phyloP scores from a whole-genome alignment of 176 grass and related monocot genomes.

The Chloris gayana region DNA sequence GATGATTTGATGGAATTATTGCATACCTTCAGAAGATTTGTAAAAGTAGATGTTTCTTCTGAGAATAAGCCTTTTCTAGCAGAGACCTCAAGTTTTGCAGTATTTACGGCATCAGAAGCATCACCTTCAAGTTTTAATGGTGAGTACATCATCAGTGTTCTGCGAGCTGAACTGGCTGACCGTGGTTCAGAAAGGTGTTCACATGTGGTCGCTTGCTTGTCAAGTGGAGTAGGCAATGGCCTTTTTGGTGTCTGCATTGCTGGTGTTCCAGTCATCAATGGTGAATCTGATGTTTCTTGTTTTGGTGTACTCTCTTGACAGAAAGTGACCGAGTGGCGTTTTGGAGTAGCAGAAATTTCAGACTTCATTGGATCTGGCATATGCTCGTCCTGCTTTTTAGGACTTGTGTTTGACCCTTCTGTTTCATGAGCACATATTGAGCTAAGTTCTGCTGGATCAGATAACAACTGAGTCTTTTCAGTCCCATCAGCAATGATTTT shows the following conservation, averaged over 20 bases:
- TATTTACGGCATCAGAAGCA: conserved; percentile 26
- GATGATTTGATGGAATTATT: conserved; percentile 10
- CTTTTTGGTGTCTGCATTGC: conserved; percentile 73
- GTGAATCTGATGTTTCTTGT: conserved; percentile 40
- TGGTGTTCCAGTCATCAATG: conserved; percentile 53
- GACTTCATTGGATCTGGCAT: conserved; percentile 17
- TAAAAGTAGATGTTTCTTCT: conserved; percentile 34
- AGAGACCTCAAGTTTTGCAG: conserved; percentile 33
- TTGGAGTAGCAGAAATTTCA: conserved; percentile 45
- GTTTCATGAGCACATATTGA: conserved; percentile 26
- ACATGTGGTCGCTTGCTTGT: conserved; percentile 47
- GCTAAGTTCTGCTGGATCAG: conserved; percentile 32
- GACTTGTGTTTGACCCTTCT: conserved; percentile 23
- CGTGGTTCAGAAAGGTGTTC: conserved; percentile 58
- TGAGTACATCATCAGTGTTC: conserved; percentile 69
- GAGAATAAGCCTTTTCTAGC: conserved; percentile 43
- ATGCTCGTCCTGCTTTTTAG: conserved; percentile 31
- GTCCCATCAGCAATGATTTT: conserved; percentile 47
- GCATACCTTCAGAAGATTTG: conserved; percentile 43
- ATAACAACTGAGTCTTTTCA: conserved; percentile 56
- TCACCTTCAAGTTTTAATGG: conserved; percentile 49
- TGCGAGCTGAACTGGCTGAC: conserved; percentile 72
- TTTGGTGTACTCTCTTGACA: conserved; percentile 62
- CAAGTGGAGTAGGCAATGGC: conserved; percentile 56
- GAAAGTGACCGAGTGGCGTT: conserved; percentile 19